phyloP scores from a whole-genome alignment of 805 yeast genomes.

The Tetrapisispora taiwanensis region DNA sequence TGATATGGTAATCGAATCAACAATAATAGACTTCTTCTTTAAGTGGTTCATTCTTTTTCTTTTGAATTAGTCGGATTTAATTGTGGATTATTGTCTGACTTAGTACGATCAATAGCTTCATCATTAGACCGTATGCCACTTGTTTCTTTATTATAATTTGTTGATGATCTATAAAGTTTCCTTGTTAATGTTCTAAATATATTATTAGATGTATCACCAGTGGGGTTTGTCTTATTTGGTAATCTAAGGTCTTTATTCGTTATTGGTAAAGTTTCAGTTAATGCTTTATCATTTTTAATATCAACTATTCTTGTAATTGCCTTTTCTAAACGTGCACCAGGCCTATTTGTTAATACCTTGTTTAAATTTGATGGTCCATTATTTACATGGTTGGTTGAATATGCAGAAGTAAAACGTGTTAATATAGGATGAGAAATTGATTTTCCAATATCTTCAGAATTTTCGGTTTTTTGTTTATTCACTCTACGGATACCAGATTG shows the following conservation, averaged over 20 bases:
- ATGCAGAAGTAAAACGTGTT: background rate
- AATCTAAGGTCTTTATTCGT: background rate
- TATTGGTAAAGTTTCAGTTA: background rate
- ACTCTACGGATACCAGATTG: constrained; percentile 41
- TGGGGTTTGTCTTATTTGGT: too few relatives aligned
- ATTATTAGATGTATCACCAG: background rate
- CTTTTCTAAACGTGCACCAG: constrained; percentile 29
- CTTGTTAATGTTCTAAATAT: background rate
- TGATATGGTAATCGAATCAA: too few relatives aligned
- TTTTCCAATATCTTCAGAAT: background rate
- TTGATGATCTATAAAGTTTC: background rate
- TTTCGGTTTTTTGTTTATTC: too few relatives aligned
- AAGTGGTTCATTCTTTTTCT: too few relatives aligned
- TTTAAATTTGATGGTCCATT: constrained; percentile 5
- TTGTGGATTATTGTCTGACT: background rate
- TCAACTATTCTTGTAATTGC: background rate
- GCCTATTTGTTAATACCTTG: constrained; percentile 27
- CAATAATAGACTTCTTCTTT: too few relatives aligned
- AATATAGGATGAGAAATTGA: constrained; percentile 29
- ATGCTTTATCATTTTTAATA: too few relatives aligned
- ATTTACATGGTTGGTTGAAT: background rate
- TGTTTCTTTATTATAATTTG: background rate
- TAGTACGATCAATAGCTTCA: background rate
- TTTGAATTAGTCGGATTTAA: too few relatives aligned
- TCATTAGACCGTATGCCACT: background rate